phyloP scores from a whole-genome alignment of 441 rosid genomes.

The Eruca vesicaria region DNA sequence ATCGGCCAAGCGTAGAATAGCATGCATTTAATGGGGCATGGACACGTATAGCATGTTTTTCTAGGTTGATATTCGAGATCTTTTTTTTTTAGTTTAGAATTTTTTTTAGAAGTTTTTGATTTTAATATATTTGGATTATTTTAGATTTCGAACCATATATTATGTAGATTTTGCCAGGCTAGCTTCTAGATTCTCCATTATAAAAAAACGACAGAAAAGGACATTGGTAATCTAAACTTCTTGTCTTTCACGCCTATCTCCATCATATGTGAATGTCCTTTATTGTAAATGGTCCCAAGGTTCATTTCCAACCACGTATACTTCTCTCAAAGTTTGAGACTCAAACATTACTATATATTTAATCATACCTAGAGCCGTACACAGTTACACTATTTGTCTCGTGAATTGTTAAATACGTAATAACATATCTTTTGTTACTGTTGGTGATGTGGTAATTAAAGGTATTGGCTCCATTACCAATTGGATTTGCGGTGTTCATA shows the following conservation, averaged over 20 bases:
- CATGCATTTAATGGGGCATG: neutral
- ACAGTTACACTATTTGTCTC: constrained; percentile 1
- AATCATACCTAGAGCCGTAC: neutral
- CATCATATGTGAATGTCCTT: constrained; percentile 13
- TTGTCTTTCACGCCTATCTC: constrained; percentile 20
- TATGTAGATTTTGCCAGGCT: neutral
- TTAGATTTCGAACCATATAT: neutral
- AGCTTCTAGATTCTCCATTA: constrained; percentile 15
- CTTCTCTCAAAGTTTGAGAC: neutral
- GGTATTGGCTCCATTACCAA: constrained; percentile 97
- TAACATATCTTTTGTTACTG: constrained; percentile 1
- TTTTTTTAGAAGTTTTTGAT: no score
- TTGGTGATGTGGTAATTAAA: constrained; percentile 17
- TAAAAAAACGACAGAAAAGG: constrained; percentile 13
- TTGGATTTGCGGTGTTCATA: constrained; percentile 87
- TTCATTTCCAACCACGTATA: neutral
- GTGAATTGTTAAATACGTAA: neutral
- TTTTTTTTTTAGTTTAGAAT: neutral
- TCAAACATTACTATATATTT: neutral
- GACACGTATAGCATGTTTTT: neutral
- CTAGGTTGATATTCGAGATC: neutral
- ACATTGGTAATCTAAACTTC: neutral
- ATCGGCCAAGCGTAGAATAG: neutral
- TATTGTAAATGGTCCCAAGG: constrained; percentile 24
- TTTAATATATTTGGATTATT: neutral